Evolutionary conservation across 345 rosid genomes (phyloP).

Genomic region (Populus pruinosa): DNA sequence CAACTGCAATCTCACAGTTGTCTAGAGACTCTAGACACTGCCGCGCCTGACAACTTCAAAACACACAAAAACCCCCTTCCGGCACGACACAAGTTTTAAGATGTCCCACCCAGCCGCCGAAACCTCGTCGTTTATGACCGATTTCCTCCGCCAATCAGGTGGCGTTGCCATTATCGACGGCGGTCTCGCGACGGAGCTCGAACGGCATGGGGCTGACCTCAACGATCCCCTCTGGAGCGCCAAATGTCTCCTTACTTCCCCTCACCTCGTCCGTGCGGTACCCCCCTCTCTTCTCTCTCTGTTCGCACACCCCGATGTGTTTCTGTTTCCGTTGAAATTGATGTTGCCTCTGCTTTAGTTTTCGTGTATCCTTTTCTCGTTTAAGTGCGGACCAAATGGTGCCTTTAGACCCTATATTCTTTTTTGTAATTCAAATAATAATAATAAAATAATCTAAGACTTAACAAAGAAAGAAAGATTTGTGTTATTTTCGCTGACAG

Average conservation of each 20-base stretch:
- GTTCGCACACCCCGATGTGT: neutral
- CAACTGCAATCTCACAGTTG: neutral
- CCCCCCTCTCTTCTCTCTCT: slow-evolving; percentile 15
- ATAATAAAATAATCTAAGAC: neutral
- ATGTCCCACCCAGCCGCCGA: slow-evolving; percentile 29
- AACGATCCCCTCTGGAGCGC: slow-evolving; percentile 87
- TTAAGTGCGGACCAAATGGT: neutral
- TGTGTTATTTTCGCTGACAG: neutral
- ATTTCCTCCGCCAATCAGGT: slow-evolving; percentile 50
- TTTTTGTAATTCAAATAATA: neutral
- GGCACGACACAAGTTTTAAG: neutral
- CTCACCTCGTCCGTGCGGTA: slow-evolving; percentile 58
- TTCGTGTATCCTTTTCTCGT: neutral
- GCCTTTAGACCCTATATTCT: neutral
- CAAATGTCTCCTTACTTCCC: slow-evolving; percentile 67
- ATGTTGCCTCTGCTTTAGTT: neutral
- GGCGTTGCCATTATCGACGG: slow-evolving; percentile 67
- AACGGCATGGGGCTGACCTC: slow-evolving; percentile 74
- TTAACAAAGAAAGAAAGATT: neutral
- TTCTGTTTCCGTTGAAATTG: neutral
- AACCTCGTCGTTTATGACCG: slow-evolving; percentile 38
- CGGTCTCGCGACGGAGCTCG: slow-evolving; percentile 82
- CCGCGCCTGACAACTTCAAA: neutral
- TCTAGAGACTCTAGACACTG: neutral
- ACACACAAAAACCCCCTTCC: neutral